These are phyloP conservation scores for Plectosphaerella plurivora DNA, from an alignment of 2,329 filamentous ascomycete genomes.

Conservation along the genomic window DNA sequence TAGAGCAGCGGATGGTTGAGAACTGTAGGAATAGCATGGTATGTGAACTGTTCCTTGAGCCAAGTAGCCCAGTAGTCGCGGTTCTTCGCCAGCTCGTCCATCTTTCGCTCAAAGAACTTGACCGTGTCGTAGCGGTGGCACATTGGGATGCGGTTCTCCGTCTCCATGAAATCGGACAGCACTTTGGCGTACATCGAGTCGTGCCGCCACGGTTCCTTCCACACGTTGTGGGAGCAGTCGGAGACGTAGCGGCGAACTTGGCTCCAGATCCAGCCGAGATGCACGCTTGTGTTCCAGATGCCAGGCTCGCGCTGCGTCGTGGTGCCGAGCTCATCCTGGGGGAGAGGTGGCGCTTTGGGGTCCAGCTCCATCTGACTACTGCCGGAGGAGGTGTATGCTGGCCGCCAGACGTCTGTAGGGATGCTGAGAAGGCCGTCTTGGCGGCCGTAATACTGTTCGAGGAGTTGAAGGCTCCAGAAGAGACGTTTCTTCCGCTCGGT, in stretches of 20 bases:
- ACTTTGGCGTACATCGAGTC: constrained; percentile 48
- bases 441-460: constrained; percentile 45
- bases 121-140: constrained; percentile 49
- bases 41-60: constrained; percentile 49
- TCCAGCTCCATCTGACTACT: constrained; percentile 19
- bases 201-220: constrained; percentile 46
- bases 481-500: constrained; percentile 42
- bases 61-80: constrained; percentile 47
- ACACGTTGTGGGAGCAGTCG: constrained; percentile 39
- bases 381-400: constrained; percentile 21
- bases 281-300: constrained; percentile 45
- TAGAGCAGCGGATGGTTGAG: constrained; percentile 51
- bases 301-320: constrained; percentile 33
- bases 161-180: constrained; percentile 45
- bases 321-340: constrained; percentile 38
- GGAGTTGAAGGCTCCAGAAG: constrained; percentile 46
- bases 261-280: constrained; percentile 49
- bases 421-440: constrained; percentile 37
- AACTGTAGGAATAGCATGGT: constrained; percentile 45
- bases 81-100: constrained; percentile 38
- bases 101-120: constrained; percentile 44
- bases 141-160: constrained; percentile 42
- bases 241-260: constrained; percentile 40
- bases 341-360: constrained; percentile 33
- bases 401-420: constrained; percentile 34